Evolutionary conservation across 2,329 filamentous ascomycete genomes (phyloP).

Genomic region (Calonectria honghensis): DNA sequence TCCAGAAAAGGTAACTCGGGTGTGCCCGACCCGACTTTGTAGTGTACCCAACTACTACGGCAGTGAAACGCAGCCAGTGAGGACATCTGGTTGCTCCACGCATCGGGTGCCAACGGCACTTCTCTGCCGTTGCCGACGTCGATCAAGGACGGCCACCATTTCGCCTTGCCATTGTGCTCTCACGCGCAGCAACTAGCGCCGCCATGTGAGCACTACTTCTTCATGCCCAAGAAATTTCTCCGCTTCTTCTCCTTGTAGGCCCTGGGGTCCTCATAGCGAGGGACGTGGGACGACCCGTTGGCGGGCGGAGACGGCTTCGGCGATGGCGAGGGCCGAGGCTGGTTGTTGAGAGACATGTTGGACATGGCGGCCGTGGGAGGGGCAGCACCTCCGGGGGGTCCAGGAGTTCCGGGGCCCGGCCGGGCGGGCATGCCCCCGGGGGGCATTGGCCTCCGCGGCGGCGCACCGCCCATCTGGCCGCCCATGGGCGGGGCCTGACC

Average conservation of each 20-base stretch:
- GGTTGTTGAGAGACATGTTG: slow-evolving; percentile 69
- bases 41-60: slow-evolving; percentile 26
- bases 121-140: slow-evolving; percentile 10
- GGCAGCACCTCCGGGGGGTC: slow-evolving; percentile 46
- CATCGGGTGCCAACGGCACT: background rate
- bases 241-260: slow-evolving; percentile 77
- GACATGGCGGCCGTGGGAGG: slow-evolving; percentile 73
- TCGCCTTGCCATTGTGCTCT: background rate
- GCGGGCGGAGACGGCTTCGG: slow-evolving; percentile 51
- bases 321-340: slow-evolving; percentile 29
- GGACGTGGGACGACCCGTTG: slow-evolving; percentile 43
- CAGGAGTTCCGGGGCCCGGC: slow-evolving; percentile 51
- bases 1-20: slow-evolving; percentile 43
- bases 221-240: slow-evolving; percentile 74
- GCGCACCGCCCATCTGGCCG: slow-evolving; percentile 48
- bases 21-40: slow-evolving; percentile 25
- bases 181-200: slow-evolving; percentile 41
- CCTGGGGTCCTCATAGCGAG: slow-evolving; percentile 61
- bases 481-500: slow-evolving; percentile 50
- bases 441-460: slow-evolving; percentile 47
- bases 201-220: slow-evolving; percentile 69
- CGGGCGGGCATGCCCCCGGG: slow-evolving; percentile 54
- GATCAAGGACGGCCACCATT: slow-evolving; percentile 9
- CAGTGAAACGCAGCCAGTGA: background rate
- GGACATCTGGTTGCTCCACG: background rate